These are phyloP conservation scores for Sarocladium kiliense DNA, from an alignment of 2,329 filamentous ascomycete genomes.

Conservation along the genomic window DNA sequence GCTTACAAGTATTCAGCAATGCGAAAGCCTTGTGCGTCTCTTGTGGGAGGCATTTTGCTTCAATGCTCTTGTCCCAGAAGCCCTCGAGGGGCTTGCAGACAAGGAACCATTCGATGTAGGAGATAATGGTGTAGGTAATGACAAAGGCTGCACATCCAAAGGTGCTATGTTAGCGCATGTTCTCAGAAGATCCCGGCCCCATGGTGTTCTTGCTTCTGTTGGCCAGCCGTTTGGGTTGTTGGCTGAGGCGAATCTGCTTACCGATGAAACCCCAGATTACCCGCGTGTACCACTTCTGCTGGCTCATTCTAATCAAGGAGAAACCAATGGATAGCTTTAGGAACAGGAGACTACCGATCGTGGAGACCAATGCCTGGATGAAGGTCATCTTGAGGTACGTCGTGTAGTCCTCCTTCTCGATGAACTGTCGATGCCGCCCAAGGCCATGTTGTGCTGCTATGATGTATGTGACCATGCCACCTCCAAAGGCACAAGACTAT, in stretches of 20 bases:
- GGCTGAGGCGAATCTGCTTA: too few relatives aligned
- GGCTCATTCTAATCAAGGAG: slow-evolving; percentile 17
- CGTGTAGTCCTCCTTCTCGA: slow-evolving; percentile 26
- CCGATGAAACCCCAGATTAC: slow-evolving; percentile 16
- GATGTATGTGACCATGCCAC: slow-evolving; percentile 29
- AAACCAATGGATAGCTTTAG: slow-evolving; percentile 21
- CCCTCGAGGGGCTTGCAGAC: background rate
- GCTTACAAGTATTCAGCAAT: slow-evolving; percentile 2
- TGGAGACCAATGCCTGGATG: slow-evolving; percentile 40
- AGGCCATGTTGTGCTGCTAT: slow-evolving; percentile 39
- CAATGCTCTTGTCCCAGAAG: slow-evolving; percentile 3
- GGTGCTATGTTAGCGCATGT: too few relatives aligned
- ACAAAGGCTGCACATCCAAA: background rate
- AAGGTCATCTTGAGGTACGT: slow-evolving; percentile 36
- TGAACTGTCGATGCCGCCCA: slow-evolving; percentile 36
- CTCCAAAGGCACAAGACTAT: slow-evolving; percentile 22
- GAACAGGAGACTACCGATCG: slow-evolving; percentile 18
- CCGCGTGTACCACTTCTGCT: slow-evolving; percentile 19
- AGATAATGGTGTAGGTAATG: background rate
- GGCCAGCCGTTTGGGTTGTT: too few relatives aligned
- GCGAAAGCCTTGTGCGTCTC: slow-evolving; percentile 5
- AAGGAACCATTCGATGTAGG: slow-evolving; percentile 7
- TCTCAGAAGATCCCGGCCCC: too few relatives aligned
- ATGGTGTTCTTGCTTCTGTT: too few relatives aligned
- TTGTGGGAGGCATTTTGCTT: background rate